Percentiles rank a stretch among this genome's conserved stretches.
These are phyloP conservation scores for Pleomassaria siparia DNA, from an alignment of 2,329 filamentous ascomycete genomes.

Conservation along the genomic window DNA sequence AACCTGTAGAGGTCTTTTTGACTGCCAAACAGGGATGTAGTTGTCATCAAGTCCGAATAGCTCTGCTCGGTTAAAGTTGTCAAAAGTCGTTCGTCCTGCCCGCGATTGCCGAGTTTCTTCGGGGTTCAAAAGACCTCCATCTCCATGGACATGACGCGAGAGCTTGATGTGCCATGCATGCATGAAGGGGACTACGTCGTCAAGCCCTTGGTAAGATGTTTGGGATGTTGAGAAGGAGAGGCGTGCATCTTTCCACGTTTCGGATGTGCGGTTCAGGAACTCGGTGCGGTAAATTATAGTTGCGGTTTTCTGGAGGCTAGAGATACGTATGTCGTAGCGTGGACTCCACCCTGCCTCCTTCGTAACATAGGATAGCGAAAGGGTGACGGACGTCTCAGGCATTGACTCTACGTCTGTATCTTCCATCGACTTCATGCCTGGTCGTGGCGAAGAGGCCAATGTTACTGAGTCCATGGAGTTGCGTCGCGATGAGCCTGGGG, in stretches of 20 bases:
- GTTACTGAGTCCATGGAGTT: slow-evolving; percentile 29
- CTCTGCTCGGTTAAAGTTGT: slow-evolving; percentile 19
- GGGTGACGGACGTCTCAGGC: slow-evolving; percentile 13
- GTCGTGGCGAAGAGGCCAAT: slow-evolving; percentile 6
- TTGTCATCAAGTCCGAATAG: slow-evolving; percentile 19
- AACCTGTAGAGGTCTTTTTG: slow-evolving; percentile 4
- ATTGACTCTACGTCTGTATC: background rate
- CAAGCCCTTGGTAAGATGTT: slow-evolving; percentile 58
- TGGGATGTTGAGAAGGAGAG: slow-evolving; percentile 66
- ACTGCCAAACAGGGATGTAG: slow-evolving; percentile 7
- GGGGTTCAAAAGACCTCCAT: slow-evolving; percentile 18
- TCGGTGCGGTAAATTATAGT: slow-evolving; percentile 63
- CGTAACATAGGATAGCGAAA: slow-evolving; percentile 63
- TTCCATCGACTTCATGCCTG: slow-evolving; percentile 2
- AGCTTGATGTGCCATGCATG: slow-evolving; percentile 60
- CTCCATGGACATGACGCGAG: slow-evolving; percentile 29
- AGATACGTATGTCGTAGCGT: slow-evolving; percentile 64
- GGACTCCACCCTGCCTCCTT: slow-evolving; percentile 61
- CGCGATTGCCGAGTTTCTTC: slow-evolving; percentile 15
- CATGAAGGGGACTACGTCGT: slow-evolving; percentile 58
- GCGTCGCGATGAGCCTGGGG: slow-evolving; percentile 28
- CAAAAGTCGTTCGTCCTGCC: background rate
- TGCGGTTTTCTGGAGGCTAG: slow-evolving; percentile 56
- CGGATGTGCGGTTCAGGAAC: slow-evolving; percentile 63
- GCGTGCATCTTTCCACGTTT: slow-evolving; percentile 64